Evolutionary conservation across 1,284 basidiomycete genomes (phyloP).

Genomic region (Pseudomicrostroma phylloplanum): DNA sequence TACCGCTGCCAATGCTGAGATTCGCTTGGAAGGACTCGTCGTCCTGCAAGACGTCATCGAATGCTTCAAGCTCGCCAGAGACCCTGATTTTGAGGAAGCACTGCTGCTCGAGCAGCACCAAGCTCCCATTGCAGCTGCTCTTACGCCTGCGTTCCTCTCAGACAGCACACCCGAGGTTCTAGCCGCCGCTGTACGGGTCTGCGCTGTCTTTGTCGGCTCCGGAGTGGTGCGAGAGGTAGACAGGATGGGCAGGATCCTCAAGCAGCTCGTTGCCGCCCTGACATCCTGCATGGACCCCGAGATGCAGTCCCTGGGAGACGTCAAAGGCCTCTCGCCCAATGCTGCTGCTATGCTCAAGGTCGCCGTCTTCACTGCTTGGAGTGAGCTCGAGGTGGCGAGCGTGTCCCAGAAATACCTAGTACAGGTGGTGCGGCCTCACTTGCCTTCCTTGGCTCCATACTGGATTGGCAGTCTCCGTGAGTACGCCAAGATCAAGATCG

Average conservation of each 20-base stretch:
- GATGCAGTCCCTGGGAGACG: conserved; percentile 77
- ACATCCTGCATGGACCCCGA: conserved; percentile 61
- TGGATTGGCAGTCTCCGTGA: conserved; percentile 87
- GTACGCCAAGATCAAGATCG: conserved; percentile 76
- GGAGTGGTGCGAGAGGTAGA: conserved; percentile 86
- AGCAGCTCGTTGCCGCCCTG: conserved; percentile 70
- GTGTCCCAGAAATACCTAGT: conserved; percentile 67
- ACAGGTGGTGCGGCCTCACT: conserved; percentile 76
- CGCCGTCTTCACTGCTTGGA: conserved; percentile 91
- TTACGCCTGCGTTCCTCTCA: conserved; percentile 91
- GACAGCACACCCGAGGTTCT: conserved; percentile 94
- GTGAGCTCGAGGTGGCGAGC: conserved; percentile 78
- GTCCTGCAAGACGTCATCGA: conserved; percentile 88
- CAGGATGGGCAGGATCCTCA: conserved; percentile 89
- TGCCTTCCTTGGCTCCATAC: conserved; percentile 66
- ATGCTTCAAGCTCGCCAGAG: conserved; percentile 77
- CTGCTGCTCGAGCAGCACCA: conserved; percentile 95
- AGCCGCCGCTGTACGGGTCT: conserved; percentile 83
- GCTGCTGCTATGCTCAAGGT: conserved; percentile 91
- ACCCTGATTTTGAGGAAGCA: conserved; percentile 85
- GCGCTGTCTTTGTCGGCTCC: conserved; percentile 88
- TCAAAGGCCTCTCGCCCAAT: conserved; percentile 80
- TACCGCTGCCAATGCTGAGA: conserved; percentile 89
- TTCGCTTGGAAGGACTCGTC: conserved; percentile 82
- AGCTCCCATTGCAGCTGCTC: conserved; percentile 91